Conservation (phyloP, 1,139 yeast genomes). For the Ogataea hybrid region DNA sequence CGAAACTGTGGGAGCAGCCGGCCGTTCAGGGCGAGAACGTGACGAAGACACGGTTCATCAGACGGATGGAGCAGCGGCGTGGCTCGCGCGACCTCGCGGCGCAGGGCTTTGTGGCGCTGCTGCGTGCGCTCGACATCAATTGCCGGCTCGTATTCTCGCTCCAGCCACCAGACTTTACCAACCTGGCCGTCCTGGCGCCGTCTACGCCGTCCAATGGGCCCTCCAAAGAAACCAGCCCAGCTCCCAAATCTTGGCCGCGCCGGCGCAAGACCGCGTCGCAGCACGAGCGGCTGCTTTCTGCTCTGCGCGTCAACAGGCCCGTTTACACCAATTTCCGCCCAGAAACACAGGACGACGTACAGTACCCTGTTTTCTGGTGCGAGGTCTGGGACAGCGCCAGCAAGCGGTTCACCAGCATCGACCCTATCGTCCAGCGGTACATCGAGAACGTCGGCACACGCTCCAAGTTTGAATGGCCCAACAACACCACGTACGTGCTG, state of each 20-base stretch:
- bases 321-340: slow-evolving; percentile 21
- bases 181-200: slow-evolving; percentile 29
- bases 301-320: slow-evolving; percentile 25
- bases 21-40: slow-evolving; percentile 18
- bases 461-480: slow-evolving; percentile 76
- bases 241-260: slow-evolving; percentile 8
- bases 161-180: slow-evolving; percentile 86
- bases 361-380: slow-evolving; percentile 82
- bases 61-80: slow-evolving; percentile 41
- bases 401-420: slow-evolving; percentile 80
- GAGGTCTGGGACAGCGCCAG: slow-evolving; percentile 86
- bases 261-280: slow-evolving; percentile 15
- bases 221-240: slow-evolving; percentile 1
- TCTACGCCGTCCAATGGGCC: slow-evolving; percentile 1
- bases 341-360: slow-evolving; percentile 14
- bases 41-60: slow-evolving; percentile 38
- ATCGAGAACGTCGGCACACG: slow-evolving; percentile 68
- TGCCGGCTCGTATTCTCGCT: slow-evolving; percentile 77
- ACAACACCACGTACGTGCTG: slow-evolving; percentile 65
- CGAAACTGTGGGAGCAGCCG: slow-evolving; percentile 7
- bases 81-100: slow-evolving; percentile 84
- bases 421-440: slow-evolving; percentile 63
- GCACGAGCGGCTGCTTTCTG: slow-evolving; percentile 26
- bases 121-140: slow-evolving; percentile 68
- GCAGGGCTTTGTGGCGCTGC: slow-evolving; percentile 79